phyloP scores from a whole-genome alignment of 352 stramenopile genomes.

The Ophiocytium majus region DNA sequence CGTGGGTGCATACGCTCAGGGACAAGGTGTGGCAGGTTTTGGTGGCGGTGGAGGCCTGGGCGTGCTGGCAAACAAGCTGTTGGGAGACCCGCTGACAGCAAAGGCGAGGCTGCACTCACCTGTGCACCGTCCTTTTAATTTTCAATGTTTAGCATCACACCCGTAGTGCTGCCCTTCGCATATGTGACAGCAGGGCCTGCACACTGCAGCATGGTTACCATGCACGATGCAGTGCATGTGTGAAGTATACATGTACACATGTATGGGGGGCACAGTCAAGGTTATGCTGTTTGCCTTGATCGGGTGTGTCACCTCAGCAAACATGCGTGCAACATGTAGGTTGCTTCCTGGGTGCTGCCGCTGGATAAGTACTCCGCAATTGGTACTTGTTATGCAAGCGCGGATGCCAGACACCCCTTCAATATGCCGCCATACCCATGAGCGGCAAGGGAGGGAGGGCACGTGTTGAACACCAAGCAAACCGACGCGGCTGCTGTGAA shows the following conservation, averaged over 20 bases:
- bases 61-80: neutral
- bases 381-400: too few species aligned
- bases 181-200: neutral
- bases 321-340: too few species aligned
- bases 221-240: neutral
- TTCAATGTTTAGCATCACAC: too few species aligned
- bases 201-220: neutral
- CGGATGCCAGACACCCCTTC: too few species aligned
- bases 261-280: neutral
- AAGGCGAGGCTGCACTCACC: neutral
- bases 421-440: too few species aligned
- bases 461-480: too few species aligned
- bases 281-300: neutral
- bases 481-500: too few species aligned
- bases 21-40: conserved; percentile 12
- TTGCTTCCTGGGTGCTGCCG: too few species aligned
- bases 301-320: too few species aligned
- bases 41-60: neutral
- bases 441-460: too few species aligned
- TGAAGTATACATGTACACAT: neutral
- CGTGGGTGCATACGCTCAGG: neutral
- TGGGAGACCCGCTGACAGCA: conserved; percentile 11
- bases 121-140: neutral
- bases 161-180: neutral
- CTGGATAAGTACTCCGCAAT: too few species aligned